Evolutionary conservation across 78 protist species (phyloP).

Genomic region (Chrysochromulina parva): DNA sequence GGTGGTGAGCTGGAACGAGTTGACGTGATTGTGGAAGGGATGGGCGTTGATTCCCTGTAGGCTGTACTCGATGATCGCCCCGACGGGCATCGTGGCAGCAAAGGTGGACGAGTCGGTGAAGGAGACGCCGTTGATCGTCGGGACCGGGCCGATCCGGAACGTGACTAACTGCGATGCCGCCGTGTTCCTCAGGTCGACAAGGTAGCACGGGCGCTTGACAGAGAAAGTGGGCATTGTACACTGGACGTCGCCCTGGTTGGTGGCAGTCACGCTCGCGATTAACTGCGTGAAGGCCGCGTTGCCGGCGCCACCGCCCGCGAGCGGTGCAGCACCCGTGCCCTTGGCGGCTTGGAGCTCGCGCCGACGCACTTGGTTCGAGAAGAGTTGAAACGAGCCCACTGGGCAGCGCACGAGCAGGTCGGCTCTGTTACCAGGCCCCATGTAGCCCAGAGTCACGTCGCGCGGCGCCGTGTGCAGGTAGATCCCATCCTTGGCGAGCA

Average conservation of each 20-base stretch:
- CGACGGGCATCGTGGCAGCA: background rate
- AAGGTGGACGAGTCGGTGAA: background rate
- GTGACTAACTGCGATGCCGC: background rate
- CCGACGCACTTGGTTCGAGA: background rate
- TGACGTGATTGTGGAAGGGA: background rate
- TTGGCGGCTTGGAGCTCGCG: background rate
- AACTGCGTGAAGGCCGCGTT: background rate
- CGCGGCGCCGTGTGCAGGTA: background rate
- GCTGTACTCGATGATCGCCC: background rate
- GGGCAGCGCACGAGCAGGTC: background rate
- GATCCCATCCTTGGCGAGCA: slow-evolving; percentile 15
- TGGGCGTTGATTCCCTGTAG: background rate
- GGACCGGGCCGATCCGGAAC: background rate
- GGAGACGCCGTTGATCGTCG: background rate
- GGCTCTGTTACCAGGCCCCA: background rate
- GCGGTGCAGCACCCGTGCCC: background rate
- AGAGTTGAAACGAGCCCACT: background rate
- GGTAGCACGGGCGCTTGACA: background rate
- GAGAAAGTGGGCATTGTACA: background rate
- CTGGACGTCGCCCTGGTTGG: background rate
- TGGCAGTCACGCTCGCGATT: background rate
- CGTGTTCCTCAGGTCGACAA: background rate
- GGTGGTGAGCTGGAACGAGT: background rate
- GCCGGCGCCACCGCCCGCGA: background rate
- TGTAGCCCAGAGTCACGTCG: background rate